Evolutionary conservation across 495 filamentous ascomycete genomes (phyloP).

Genomic region (Daldinia caldariorum): DNA sequence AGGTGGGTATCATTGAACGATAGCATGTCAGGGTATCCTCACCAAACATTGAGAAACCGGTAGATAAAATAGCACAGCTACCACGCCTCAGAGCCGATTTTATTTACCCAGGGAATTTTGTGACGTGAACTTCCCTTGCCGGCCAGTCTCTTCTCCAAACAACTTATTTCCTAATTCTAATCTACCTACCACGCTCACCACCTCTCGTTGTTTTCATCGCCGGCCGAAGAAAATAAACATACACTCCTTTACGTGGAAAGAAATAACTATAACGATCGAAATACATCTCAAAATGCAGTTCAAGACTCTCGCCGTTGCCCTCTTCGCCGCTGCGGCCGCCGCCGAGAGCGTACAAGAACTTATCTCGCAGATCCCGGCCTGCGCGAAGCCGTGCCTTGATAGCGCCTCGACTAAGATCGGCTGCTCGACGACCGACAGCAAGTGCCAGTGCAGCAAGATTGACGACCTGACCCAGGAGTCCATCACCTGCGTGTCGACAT

Average conservation of each 20-base stretch:
- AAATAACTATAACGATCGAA: background rate
- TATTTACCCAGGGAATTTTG: conserved; percentile 12
- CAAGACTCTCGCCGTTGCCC: conserved; percentile 32
- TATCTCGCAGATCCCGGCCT: conserved; percentile 40
- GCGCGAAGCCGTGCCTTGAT: conserved; percentile 44
- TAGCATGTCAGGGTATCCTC: conserved; percentile 22
- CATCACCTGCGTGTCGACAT: conserved; percentile 33
- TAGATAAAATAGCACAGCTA: conserved; percentile 14
- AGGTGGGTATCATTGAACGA: conserved; percentile 31
- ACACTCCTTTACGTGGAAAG: conserved; percentile 18
- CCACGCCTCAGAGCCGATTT: conserved; percentile 11
- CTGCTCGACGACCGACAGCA: conserved; percentile 41
- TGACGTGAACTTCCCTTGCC: conserved; percentile 25
- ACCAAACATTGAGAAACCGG: conserved; percentile 5
- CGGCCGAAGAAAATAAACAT: conserved; percentile 22
- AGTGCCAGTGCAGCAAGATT: conserved; percentile 44
- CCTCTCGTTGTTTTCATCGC: conserved; percentile 27
- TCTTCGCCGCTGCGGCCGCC: conserved; percentile 35
- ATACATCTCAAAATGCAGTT: conserved; percentile 38
- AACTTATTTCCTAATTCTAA: conserved; percentile 10
- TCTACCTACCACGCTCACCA: background rate
- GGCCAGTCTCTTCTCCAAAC: background rate
- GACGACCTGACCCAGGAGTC: conserved; percentile 24
- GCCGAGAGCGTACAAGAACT: conserved; percentile 36
- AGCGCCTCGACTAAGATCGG: conserved; percentile 32